phyloP scores from a whole-genome alignment of 1,139 yeast species.

The Nakaseomyces kungkrabaensis region DNA sequence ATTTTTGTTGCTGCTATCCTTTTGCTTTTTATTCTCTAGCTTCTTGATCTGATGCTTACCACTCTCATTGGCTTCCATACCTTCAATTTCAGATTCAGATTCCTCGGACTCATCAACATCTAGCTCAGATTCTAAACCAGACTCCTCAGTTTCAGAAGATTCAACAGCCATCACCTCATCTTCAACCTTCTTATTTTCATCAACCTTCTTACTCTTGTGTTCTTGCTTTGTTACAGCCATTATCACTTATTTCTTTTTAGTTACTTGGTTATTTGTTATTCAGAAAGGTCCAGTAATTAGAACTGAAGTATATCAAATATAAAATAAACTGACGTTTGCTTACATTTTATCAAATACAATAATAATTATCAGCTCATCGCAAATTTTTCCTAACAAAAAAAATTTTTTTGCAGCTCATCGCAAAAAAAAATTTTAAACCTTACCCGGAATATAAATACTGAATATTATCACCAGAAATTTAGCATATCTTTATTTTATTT shows the following conservation, averaged over 20 bases:
- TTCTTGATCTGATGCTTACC: constrained; percentile 24
- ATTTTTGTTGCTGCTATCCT: constrained; percentile 4
- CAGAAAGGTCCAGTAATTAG: no score
- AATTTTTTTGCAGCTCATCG: no score
- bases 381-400: not conserved
- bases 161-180: not conserved
- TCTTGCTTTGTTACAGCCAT: not conserved
- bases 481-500: no score
- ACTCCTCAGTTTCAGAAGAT: constrained; percentile 3
- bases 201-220: not conserved
- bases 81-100: constrained; percentile 22
- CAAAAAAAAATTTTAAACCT: not conserved
- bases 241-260: not conserved
- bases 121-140: not conserved
- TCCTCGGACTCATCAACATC: constrained; percentile 15
- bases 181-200: not conserved
- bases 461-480: no score
- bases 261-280: not conserved
- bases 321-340: no score
- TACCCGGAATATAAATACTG: not conserved
- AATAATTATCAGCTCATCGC: not conserved
- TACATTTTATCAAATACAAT: no score
- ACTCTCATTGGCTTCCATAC: constrained; percentile 27
- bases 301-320: no score
- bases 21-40: constrained; percentile 22